These are phyloP conservation scores for Starmerella powellii DNA, from an alignment of 805 yeast species.

Conservation along the genomic window DNA sequence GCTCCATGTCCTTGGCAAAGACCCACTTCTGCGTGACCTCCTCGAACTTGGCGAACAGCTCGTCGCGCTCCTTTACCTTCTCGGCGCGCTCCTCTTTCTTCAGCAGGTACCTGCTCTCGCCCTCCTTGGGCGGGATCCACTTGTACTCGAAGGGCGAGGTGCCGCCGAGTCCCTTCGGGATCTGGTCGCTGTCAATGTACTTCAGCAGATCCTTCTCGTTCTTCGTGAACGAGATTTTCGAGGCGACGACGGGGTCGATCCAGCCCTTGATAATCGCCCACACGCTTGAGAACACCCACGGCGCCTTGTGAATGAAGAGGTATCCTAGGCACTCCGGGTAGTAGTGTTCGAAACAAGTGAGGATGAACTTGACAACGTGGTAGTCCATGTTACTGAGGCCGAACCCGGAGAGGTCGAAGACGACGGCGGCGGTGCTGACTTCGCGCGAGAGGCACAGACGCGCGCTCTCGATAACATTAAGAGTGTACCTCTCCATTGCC, in stretches of 20 bases:
- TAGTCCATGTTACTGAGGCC: slow-evolving; percentile 89
- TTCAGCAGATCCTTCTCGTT: slow-evolving; percentile 51
- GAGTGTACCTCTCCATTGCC: slow-evolving; percentile 64
- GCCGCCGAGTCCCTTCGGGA: slow-evolving; percentile 72
- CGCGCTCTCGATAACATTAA: slow-evolving; percentile 69
- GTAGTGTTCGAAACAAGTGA: slow-evolving; percentile 84
- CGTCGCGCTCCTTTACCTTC: slow-evolving; percentile 42
- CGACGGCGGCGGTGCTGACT: slow-evolving; percentile 64
- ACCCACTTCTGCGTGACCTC: slow-evolving; percentile 70
- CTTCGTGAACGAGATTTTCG: slow-evolving; percentile 77
- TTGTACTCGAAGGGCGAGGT: slow-evolving; percentile 44
- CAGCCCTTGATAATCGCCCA: slow-evolving; percentile 89
- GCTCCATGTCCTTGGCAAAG: slow-evolving; percentile 35
- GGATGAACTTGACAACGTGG: slow-evolving; percentile 76
- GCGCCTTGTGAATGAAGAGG: slow-evolving; percentile 81
- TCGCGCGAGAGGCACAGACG: slow-evolving; percentile 63
- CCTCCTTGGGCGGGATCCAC: slow-evolving; percentile 49
- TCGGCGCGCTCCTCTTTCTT: slow-evolving; percentile 38
- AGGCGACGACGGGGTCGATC: slow-evolving; percentile 93
- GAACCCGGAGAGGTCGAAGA: slow-evolving; percentile 80
- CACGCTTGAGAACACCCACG: slow-evolving; percentile 90
- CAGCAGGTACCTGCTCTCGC: slow-evolving; percentile 40
- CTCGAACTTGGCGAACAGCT: slow-evolving; percentile 43
- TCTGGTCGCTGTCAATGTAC: slow-evolving; percentile 44
- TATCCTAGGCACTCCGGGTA: slow-evolving; percentile 89